These are phyloP conservation scores for Endocalyx cinctus DNA, from an alignment of 2,329 filamentous ascomycete species.

Conservation along the genomic window DNA sequence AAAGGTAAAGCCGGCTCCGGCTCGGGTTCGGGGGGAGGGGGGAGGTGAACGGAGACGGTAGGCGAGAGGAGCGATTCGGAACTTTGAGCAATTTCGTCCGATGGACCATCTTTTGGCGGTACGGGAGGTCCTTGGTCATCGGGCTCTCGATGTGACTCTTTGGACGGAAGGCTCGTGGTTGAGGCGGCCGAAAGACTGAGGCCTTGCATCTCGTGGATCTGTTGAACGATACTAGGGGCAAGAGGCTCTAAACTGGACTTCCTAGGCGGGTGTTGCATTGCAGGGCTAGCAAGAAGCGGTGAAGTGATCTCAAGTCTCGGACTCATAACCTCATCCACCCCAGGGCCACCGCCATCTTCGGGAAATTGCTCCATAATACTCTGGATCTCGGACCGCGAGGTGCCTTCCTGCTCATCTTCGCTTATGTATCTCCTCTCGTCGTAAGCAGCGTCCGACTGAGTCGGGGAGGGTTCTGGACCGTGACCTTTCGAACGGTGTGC, in stretches of 20 bases:
- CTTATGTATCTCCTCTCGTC: conserved; percentile 54
- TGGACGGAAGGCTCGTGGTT: conserved; percentile 31
- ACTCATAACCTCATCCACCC: conserved; percentile 84
- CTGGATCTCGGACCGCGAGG: conserved; percentile 82
- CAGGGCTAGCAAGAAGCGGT: conserved; percentile 62
- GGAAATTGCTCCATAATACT: conserved; percentile 97
- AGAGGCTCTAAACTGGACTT: conserved; percentile 81
- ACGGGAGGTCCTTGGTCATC: conserved; percentile 53
- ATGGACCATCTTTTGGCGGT: conserved; percentile 54
- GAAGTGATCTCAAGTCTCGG: conserved; percentile 79
- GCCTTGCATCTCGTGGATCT: conserved; percentile 44
- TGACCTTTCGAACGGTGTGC: conserved; percentile 44
- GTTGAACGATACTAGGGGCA: conserved; percentile 44
- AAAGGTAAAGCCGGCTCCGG: conserved; percentile 85
- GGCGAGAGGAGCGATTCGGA: conserved; percentile 41
- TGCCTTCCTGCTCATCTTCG: conserved; percentile 62
- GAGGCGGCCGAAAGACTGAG: conserved; percentile 37
- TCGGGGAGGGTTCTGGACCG: conserved; percentile 44
- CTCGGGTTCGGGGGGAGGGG: conserved; percentile 67
- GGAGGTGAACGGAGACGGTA: conserved; percentile 49
- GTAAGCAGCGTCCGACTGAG: conserved; percentile 49
- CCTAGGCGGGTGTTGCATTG: conserved; percentile 70
- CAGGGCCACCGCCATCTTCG: conserved; percentile 65
- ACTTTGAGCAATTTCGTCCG: conserved; percentile 32
- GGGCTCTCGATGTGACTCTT: conserved; percentile 26